phyloP scores from a whole-genome alignment of 257 asterid genomes.

The Ocimum tenuiflorum region DNA sequence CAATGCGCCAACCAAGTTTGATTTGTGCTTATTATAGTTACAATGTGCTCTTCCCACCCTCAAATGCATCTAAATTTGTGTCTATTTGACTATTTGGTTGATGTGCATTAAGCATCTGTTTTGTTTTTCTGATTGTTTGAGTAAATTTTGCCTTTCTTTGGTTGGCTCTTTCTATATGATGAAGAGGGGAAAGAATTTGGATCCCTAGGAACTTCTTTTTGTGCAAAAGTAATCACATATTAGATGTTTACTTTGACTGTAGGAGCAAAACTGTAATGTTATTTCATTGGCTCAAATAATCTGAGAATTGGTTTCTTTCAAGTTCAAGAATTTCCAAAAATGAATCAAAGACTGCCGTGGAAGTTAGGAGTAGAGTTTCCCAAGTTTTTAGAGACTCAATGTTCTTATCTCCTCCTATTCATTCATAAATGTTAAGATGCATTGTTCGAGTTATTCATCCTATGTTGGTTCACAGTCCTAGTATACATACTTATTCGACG shows the following conservation, averaged over 20 bases:
- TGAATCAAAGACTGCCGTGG: not conserved
- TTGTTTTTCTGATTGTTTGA: not conserved
- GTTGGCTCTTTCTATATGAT: not conserved
- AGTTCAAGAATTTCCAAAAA: not conserved
- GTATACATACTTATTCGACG: not conserved
- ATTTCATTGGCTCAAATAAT: not conserved
- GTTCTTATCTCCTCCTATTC: not conserved
- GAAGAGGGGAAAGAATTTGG: not conserved
- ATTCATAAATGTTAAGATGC: not conserved
- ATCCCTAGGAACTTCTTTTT: not conserved
- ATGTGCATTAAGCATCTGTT: no score
- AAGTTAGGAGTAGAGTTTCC: not conserved
- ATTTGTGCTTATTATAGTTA: no score
- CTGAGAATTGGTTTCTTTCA: not conserved
- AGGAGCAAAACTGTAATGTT: not conserved
- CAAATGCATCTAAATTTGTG: no score
- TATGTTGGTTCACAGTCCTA: not conserved
- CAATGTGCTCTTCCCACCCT: no score
- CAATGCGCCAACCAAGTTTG: not conserved
- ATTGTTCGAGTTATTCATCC: not conserved
- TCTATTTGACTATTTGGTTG: no score
- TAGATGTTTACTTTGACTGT: not conserved
- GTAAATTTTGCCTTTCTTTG: not conserved
- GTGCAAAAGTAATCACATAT: not conserved
- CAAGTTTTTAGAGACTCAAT: not conserved